Base-by-base conservation (phyloP, 495 filamentous ascomycete species). In the Neurospora tetraspora region DNA sequence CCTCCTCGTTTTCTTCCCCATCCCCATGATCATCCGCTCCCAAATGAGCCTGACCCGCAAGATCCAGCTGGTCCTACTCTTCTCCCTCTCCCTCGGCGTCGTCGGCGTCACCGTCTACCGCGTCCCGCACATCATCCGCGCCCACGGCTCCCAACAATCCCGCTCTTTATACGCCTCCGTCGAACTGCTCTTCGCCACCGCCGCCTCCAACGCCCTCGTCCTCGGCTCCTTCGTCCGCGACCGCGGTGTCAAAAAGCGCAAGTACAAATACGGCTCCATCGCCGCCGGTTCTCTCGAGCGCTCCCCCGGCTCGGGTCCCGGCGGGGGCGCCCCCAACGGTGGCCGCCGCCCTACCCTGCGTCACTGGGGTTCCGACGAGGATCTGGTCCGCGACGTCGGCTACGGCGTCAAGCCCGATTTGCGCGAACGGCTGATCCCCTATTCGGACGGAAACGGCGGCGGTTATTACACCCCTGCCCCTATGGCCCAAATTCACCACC, bases 161-260 rank as follows among this genome's bases (percentile, higher is more conserved):
- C 90, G 93, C 39, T 92, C 93, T 6, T 87, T 96, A 12, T 82
- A 91, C 45, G 93, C 93, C 16, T 93, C 91, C 1, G 80, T 96
- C 39, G 92, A 96, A 75, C 88, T 92, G 11, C 87, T 96, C 31
- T 91, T 91, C 65, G 90, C 93, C 39, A 92, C 92, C 16, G 88
- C 89, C 2, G 89, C 93, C 8, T 89, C 93, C 14, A 96, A 96
- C 78, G 87, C 88, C 8, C 83, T 96, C 23, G 91, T 94, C 1
- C 88, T 96, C 18, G 93, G 93, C 43, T 93, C 92, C 0, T 96
- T 94, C 73, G 89, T 94, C 18, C 88, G 93, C 3, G 93, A 94
- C 75, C 85, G 89, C 39, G 93, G 93, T 27, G 83, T 89, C 68
- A 95, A 95, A 82, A 94, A 93, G 79, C 81, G 84, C n/a, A 91